Conservation (phyloP, 2,329 filamentous ascomycete species). For the Cryphonectria japonica region DNA sequence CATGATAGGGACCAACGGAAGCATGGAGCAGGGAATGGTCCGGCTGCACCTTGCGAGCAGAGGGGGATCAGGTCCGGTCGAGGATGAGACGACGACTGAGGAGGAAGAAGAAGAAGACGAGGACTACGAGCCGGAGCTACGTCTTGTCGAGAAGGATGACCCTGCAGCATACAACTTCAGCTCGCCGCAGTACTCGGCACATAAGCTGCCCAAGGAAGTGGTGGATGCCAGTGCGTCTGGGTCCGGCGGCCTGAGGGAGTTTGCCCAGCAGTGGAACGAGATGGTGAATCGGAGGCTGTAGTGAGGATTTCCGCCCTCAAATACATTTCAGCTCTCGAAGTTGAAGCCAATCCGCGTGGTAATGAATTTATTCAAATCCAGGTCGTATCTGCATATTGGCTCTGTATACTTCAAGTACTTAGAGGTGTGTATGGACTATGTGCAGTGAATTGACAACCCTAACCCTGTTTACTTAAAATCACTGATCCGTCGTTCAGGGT, state of each 20-base stretch:
- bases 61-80: conserved; percentile 38
- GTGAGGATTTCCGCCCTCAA: too few relatives aligned
- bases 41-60: conserved; percentile 32
- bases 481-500: neutral
- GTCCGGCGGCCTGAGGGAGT: conserved; percentile 79
- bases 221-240: conserved; percentile 72
- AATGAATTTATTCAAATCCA: too few relatives aligned
- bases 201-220: conserved; percentile 93
- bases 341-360: too few relatives aligned
- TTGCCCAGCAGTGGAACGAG: conserved; percentile 75
- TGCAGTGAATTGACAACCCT: neutral
- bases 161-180: conserved; percentile 87
- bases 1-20: conserved; percentile 51
- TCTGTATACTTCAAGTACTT: too few relatives aligned
- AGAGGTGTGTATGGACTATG: too few relatives aligned
- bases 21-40: conserved; percentile 33
- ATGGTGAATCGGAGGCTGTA: conserved; percentile 40
- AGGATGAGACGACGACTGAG: conserved; percentile 41
- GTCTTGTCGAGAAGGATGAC: conserved; percentile 81
- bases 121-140: conserved; percentile 74
- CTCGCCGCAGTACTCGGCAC: conserved; percentile 87
- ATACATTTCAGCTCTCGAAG: too few relatives aligned
- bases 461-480: neutral
- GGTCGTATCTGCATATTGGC: too few relatives aligned
- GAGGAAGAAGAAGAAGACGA: conserved; percentile 52